Evolutionary conservation across 352 stramenopile species (phyloP), one percentile per base, ranked within the genome.

Genomic region (Globisporangium orthogonon): DNA sequence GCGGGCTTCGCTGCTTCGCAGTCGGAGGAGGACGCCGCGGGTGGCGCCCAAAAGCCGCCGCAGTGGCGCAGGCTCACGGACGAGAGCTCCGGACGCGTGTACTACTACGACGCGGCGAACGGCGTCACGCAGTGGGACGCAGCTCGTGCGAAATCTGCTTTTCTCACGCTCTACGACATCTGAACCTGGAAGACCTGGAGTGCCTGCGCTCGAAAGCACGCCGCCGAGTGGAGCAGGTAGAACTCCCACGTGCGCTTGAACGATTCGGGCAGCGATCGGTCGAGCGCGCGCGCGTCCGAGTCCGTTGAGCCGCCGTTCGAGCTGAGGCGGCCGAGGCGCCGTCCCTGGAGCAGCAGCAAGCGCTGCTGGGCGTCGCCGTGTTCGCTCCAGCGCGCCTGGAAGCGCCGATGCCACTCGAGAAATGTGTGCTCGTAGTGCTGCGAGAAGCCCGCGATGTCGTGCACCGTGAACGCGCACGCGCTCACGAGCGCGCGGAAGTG

Each of bases 161-260:
- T 23, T 23, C 23, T 23, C 17, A 53, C 29, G 50, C 1, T 14
- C 61, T 61, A 91, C 7, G 61, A 69, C 56, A 88, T 75, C 35
- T 65, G 65, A 18, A 91, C 62, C 63, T 91, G 84, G 41, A 89
- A 91, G 14, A 73, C 72, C 60, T 91, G 79, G 31, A 91, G 73
- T 39, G 79, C 76, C 18, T 79, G 72, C 1, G 79, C 78, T 7
- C 78, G 79, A 54, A 90, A 96, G 63, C 83, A 92, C 29, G 84
- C 86, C 30, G 87, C 86, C 7, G 80, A 95, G 53, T 96, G 88
- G 40, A 91, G 69, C 55, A 96, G 56, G 56, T 96, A 95, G 61
- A 95, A 95, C 61, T 95, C 83, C 83, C 83, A 96, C 33, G 81
- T 92, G 41, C 87, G 80, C 50, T 85, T 78, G 51, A 94, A 96